phyloP scores from a whole-genome alignment of 306 rosid genomes.

The Lablab purpureus region DNA sequence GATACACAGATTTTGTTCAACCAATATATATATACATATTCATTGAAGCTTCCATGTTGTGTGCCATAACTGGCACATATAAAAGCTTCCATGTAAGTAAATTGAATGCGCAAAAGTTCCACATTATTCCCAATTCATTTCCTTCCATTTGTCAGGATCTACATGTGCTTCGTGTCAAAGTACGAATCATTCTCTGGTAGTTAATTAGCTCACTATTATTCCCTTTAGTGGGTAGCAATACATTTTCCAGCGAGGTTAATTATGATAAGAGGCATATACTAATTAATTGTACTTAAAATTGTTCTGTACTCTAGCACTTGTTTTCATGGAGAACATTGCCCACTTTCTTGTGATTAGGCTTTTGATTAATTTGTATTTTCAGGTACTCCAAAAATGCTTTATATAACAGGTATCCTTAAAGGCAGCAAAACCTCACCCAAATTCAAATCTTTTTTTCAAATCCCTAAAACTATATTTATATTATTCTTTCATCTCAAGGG shows the following conservation, averaged over 20 bases:
- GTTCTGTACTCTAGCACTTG: slow-evolving; percentile 33
- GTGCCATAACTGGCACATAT: slow-evolving; percentile 42
- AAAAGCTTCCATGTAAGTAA: slow-evolving; percentile 38
- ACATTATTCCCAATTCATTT: slow-evolving; percentile 65
- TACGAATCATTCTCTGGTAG: slow-evolving; percentile 15
- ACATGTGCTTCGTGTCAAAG: slow-evolving; percentile 47
- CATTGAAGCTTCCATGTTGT: slow-evolving; percentile 35
- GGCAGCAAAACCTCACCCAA: slow-evolving; percentile 58
- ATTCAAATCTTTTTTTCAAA: slow-evolving; percentile 25
- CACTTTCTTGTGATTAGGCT: slow-evolving; percentile 56
- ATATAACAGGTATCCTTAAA: slow-evolving; percentile 67
- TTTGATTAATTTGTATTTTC: slow-evolving; percentile 45
- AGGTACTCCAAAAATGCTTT: slow-evolving; percentile 35
- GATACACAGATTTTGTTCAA: too few relatives aligned
- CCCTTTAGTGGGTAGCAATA: slow-evolving; percentile 49
- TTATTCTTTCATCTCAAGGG: slow-evolving; percentile 29
- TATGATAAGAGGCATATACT: slow-evolving; percentile 31
- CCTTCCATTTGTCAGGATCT: slow-evolving; percentile 64
- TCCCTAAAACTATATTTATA: slow-evolving; percentile 5
- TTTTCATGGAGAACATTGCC: slow-evolving; percentile 43
- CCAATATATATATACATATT: slow-evolving; percentile 48
- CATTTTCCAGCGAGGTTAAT: slow-evolving; percentile 36
- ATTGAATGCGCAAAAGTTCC: slow-evolving; percentile 50
- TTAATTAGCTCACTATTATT: slow-evolving; percentile 26
- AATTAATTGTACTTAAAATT: slow-evolving; percentile 43